Evolutionary conservation across 2,329 filamentous ascomycete genomes (phyloP), one percentile per base, ranked within the genome.

Genomic region (Colletotrichum cuscutae): DNA sequence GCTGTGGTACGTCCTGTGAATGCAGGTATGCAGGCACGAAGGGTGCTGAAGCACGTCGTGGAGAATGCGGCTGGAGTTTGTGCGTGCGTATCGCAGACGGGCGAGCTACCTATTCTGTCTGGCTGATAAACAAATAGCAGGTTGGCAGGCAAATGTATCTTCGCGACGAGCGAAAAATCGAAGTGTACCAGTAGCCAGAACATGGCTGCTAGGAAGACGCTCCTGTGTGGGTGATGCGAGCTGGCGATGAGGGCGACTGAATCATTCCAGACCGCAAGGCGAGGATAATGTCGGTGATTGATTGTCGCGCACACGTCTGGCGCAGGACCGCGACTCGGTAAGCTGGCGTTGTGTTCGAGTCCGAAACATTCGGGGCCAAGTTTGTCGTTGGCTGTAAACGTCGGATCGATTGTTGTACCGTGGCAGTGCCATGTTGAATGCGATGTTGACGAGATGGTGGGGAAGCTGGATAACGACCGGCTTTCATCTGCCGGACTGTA

Each of bases 121-220:
- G 15, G n/a, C 65, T 30, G 32, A 32, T 30, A 30, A 28, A 28
- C 9, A 42, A 26, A 24, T n/a, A 46, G 19, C 42, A 22, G 24
- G 24, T 7, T 12, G 56, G 22, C 28, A 53, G n/a, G 35, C 13
- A 8, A 37, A 35, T 61, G 65, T 19, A 13, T 15, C 37, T 35
- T 57, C 52, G 64, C 57, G 64, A 71, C 46, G 64, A 61, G 35
- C 68, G 56, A 32, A 28, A 65, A 46, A 46, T 35, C 54, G 68
- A 54, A 54, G 26, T 6, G 24, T 32, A 35, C 58, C 12, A 68
- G n/a, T 13, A 13, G 24, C 3, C 49, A 7, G 11, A 35, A 22
- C 12, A 11, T 30, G 3, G 15, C 37, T 56, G 26, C 37, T 42
- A 58, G 30, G 42, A 54, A 58, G 65, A 22, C n/a, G 19, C 9